Evolutionary conservation across 805 yeast genomes (phyloP), one percentile per base, ranked within the genome.

Genomic region (Yamadazyma akitaensis): DNA sequence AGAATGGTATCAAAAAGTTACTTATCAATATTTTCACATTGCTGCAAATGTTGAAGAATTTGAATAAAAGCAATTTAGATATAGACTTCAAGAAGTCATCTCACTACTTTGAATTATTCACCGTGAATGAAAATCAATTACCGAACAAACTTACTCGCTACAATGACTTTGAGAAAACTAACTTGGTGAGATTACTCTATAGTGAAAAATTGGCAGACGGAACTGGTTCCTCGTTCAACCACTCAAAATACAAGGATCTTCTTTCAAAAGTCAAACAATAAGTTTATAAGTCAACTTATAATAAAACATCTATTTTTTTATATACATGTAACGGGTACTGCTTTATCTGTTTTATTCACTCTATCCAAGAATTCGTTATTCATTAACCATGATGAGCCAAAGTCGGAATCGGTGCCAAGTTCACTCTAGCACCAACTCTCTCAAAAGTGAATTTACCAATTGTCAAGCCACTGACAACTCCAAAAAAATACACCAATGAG

Each of bases 361-460:
- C 28, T 12, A 14, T 16, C 11, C 11, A 11, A 17, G 14, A 33
- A 14, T 16, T 21, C n/a, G 11, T 38, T 26, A n/a, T 16, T 38
- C 13, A 9, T 36, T 40, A 46, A 30, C 44, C 46, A 18, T 45
- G 48, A 30, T 45, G 48, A n/a, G 33, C 25, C 17, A 40, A 38
- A 5, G 40, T 37, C 4, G 40, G 36, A 11, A 37, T 39, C 2
- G 59, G 58, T 21, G 41, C 50, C 16, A 60, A 30, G 3, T 45
- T 63, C 40, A 68, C 33, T 7, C 65, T 68, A 30, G 68, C 74
- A 21, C 77, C 59, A 40, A 81, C 61, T 60, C 87, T 77, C 54
- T 83, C 84, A 64, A 84, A 84, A 55, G 80, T 76, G 37, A 85
- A 79, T 56, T 85, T 87, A 32, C 88, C 88, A 47, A 84, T 67